phyloP scores from a whole-genome alignment of 2,329 filamentous ascomycete genomes.

The Didymosphaeria variabile region DNA sequence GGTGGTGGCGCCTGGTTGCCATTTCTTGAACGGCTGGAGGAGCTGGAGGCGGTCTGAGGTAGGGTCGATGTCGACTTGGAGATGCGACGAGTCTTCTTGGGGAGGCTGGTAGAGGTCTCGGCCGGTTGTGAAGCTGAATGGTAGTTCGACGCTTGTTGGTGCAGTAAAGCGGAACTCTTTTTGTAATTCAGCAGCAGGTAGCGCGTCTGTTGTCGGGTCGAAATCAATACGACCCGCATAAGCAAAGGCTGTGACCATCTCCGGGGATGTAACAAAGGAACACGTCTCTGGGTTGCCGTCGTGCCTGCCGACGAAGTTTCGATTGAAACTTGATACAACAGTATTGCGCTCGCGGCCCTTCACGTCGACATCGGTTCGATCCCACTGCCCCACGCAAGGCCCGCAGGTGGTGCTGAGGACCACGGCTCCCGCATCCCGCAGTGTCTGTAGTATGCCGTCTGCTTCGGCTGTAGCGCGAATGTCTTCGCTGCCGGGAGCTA shows the following conservation, averaged over 20 bases:
- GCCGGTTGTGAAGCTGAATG: conserved; percentile 32
- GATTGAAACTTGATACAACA: conserved; percentile 49
- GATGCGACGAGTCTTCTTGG: conserved; percentile 24
- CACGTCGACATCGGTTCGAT: conserved; percentile 42
- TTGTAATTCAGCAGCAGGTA: conserved; percentile 20
- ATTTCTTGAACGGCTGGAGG: conserved; percentile 29
- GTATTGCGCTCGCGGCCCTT: conserved; percentile 41
- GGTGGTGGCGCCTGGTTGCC: conserved; percentile 32
- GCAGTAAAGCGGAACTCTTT: conserved; percentile 36
- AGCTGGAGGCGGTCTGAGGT: conserved; percentile 38
- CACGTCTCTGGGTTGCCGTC: conserved; percentile 56
- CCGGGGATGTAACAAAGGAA: conserved; percentile 60
- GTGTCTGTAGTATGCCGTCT: conserved; percentile 36
- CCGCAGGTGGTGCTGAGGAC: conserved; percentile 48
- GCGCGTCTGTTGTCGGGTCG: conserved; percentile 40
- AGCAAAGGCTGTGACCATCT: conserved; percentile 53
- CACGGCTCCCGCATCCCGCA: conserved; percentile 43
- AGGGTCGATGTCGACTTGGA: conserved; percentile 37
- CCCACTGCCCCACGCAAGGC: conserved; percentile 50
- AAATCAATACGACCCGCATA: conserved; percentile 33
- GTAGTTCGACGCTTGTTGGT: conserved; percentile 38
- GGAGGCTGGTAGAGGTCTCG: conserved; percentile 38
- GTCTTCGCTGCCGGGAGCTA: conserved; percentile 48
- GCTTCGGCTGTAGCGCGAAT: conserved; percentile 44
- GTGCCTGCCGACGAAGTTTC: conserved; percentile 51